Evolutionary conservation across 306 rosid species (phyloP).

Genomic region (Luffa acutangula): DNA sequence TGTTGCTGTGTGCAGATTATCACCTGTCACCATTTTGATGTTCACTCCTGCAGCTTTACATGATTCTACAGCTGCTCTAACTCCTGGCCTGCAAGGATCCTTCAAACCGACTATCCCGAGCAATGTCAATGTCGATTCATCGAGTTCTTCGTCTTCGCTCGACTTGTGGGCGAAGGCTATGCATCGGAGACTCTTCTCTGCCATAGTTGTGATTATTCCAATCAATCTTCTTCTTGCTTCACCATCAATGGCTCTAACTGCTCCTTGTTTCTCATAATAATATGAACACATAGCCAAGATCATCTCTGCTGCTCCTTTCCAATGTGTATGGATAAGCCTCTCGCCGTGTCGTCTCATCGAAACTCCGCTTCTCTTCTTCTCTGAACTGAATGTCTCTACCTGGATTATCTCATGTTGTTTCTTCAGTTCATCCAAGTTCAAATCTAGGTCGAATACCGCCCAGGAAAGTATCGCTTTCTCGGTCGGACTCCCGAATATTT

Average conservation of each 20-base stretch:
- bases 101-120: constrained; percentile 16
- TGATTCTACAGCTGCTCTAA: constrained; percentile 13
- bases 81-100: constrained; percentile 16
- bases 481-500: constrained; percentile 15
- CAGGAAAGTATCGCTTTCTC: constrained; percentile 20
- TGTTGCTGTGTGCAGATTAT: constrained; percentile 19
- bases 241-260: constrained; percentile 2
- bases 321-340: constrained; percentile 7
- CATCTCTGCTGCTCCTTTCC: constrained; percentile 25
- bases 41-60: constrained; percentile 18
- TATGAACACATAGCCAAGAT: constrained; percentile 11
- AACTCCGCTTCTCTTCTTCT: constrained; percentile 21
- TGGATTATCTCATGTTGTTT: constrained; percentile 10
- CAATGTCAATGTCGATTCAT: constrained; percentile 9
- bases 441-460: constrained; percentile 1
- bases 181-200: constrained; percentile 19
- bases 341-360: background rate
- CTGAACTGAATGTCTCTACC: constrained; percentile 15
- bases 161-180: constrained; percentile 15
- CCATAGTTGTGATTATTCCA: constrained; percentile 12
- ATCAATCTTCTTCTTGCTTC: constrained; percentile 1
- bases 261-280: constrained; percentile 10
- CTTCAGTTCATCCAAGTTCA: constrained; percentile 19
- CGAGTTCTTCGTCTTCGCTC: background rate
- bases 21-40: constrained; percentile 18